These are phyloP conservation scores for Trypanosoma vivax DNA, from an alignment of 208 protist species.

Conservation along the genomic window DNA sequence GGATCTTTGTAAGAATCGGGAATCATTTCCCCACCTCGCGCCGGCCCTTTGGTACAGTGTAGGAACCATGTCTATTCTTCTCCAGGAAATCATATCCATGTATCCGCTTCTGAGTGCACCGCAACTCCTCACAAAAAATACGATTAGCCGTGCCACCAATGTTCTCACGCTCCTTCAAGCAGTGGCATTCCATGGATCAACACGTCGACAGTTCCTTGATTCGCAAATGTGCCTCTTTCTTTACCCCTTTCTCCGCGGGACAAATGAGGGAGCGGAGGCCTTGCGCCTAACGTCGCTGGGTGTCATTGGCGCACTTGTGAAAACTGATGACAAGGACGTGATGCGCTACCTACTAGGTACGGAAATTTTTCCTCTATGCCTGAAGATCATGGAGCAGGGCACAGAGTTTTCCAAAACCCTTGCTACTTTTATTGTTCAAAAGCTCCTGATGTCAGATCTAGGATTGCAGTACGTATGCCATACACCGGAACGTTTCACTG, in stretches of 20 bases:
- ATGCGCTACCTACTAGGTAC: constrained; percentile 97
- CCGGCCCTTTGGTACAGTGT: constrained; percentile 97
- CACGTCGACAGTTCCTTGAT: constrained; percentile 96
- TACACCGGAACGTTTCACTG: constrained; percentile 93
- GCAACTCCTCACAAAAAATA: constrained; percentile 43
- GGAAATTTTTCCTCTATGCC: constrained; percentile 99
- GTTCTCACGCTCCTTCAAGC: constrained; percentile 98
- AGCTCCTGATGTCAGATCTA: constrained; percentile 96
- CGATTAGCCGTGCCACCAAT: constrained; percentile 96
- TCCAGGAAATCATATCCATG: constrained; percentile 98
- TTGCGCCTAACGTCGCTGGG: constrained; percentile 97
- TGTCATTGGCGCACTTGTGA: constrained; percentile 98
- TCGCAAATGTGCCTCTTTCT: constrained; percentile 99
- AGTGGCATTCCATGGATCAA: constrained; percentile 96
- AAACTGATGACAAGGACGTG: constrained; percentile 84
- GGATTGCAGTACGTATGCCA: constrained; percentile 97
- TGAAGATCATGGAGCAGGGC: constrained; percentile 98
- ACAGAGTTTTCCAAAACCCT: constrained; percentile 97
- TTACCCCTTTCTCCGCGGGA: constrained; percentile 98
- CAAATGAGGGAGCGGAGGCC: constrained; percentile 93
- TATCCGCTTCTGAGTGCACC: constrained; percentile 94
- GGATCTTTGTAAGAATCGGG: constrained; percentile 93
- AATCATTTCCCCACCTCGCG: constrained; percentile 91
- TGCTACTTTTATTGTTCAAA: constrained; percentile 99
- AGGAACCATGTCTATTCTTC: constrained; percentile 96